phyloP scores from a whole-genome alignment of 2,329 filamentous ascomycete genomes.

The Cordyceps tenuipes region DNA sequence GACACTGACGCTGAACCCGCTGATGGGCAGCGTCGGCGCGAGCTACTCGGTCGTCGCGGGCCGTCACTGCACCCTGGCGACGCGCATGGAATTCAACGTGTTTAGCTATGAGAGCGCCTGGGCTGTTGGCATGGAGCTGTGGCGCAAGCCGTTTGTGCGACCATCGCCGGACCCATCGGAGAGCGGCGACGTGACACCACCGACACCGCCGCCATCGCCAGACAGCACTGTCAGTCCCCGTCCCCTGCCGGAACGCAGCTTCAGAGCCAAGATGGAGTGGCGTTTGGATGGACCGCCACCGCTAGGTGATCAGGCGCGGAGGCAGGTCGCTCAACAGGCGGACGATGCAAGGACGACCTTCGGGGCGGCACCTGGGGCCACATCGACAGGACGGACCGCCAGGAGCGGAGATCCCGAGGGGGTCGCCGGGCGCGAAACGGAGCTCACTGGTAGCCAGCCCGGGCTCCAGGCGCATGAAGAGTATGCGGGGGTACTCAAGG shows the following conservation, averaged over 20 bases:
- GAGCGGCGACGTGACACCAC: background rate
- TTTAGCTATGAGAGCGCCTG: slow-evolving; percentile 97
- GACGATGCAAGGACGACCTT: background rate
- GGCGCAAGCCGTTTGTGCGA: slow-evolving; percentile 54
- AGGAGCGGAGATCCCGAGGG: background rate
- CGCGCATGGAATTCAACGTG: slow-evolving; percentile 92
- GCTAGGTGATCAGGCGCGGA: background rate
- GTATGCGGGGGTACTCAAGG: slow-evolving; percentile 81
- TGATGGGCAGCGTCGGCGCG: slow-evolving; percentile 88
- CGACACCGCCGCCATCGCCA: background rate
- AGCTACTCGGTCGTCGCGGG: slow-evolving; percentile 89
- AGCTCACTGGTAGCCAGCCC: background rate
- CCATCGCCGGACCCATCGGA: slow-evolving; percentile 24
- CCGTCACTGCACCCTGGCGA: slow-evolving; percentile 73
- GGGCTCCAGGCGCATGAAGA: slow-evolving; percentile 36
- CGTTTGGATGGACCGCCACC: slow-evolving; percentile 26
- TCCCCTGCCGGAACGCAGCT: slow-evolving; percentile 32
- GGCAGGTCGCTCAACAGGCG: background rate
- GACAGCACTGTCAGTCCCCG: background rate
- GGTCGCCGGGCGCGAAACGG: slow-evolving; percentile 19
- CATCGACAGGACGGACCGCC: background rate
- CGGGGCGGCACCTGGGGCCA: background rate
- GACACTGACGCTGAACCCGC: slow-evolving; percentile 83
- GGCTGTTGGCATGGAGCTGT: slow-evolving; percentile 85
- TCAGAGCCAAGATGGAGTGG: slow-evolving; percentile 47